Evolutionary conservation across 805 yeast genomes (phyloP), one percentile per base, ranked within the genome.

Genomic region (Yueomyces sp.): DNA sequence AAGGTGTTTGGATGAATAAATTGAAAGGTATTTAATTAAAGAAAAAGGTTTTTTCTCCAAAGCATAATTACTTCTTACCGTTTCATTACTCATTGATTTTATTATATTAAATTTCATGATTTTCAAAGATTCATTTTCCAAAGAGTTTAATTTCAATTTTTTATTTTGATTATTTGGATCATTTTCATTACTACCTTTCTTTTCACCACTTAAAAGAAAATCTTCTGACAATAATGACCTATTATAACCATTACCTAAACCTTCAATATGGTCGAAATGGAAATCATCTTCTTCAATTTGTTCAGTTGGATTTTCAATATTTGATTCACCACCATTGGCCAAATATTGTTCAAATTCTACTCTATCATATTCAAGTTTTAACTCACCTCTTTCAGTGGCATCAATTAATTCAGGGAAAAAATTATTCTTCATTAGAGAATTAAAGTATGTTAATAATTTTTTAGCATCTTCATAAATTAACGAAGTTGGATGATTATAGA

Each of bases 401-500:
- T 56, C 59, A 37, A 51, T 49, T 36, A 60, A 42, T 40, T 56
- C 56, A 3, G 54, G 55, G 47, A 60, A 54, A 32, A 62, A 54
- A 8, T 50, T 45, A 19, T 49, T 43, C 27, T 53, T 50, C 26
- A 60, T 50, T 32, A 60, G 32, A 38, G 56, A 65, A 36, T 67
- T 64, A 49, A 81, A 77, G 47, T 69, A 69, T 31, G 68, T 69
- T 47, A 74, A 69, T 42, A 92, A 68, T 39, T 73, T 71, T 36
- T 59, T 63, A 0, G 96, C 81, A 62, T 86, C 94, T 47, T 74
- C 74, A 55, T 78, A 77, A 37, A 88, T 79, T 43, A 76, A 69
- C 43, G 92, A 76, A 2, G 74, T 76, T 42, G 82, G 82, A 47
- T 78, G 82, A 60, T 88, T 90, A 62, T 79, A 90, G 1, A 71